Conservation (phyloP, 2,329 filamentous ascomycete genomes). For the Neodidymelliopsis sp. region DNA sequence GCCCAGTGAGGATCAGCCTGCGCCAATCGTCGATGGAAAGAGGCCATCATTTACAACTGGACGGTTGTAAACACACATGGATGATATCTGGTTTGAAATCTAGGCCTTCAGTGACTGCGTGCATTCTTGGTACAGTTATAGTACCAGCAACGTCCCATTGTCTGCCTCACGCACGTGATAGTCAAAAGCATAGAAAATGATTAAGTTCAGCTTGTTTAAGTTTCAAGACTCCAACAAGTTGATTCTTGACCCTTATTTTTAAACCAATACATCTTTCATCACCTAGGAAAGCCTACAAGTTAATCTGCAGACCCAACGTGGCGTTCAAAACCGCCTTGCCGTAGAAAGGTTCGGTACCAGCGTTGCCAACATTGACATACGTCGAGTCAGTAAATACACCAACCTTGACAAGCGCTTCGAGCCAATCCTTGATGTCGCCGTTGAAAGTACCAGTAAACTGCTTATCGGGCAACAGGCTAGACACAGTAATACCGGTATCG, state of each 20-base stretch:
- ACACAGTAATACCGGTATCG: conserved; percentile 55
- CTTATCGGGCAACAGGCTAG: conserved; percentile 47
- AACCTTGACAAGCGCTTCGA: conserved; percentile 48
- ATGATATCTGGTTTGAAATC: not conserved
- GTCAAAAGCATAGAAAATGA: no score
- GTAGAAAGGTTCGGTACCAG: conserved; percentile 39
- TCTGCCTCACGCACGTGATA: no score
- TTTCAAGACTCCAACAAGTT: no score
- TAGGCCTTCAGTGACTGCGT: not conserved
- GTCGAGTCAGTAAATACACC: conserved; percentile 48
- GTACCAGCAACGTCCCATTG: no score
- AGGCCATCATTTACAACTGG: conserved; percentile 1
- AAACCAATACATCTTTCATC: no score
- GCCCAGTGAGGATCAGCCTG: conserved; percentile 19
- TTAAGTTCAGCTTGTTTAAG: no score
- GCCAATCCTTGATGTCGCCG: conserved; percentile 55
- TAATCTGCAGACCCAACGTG: conserved; percentile 31
- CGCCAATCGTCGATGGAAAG: conserved; percentile 19
- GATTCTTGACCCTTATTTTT: no score
- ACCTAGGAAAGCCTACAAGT: conserved; percentile 25
- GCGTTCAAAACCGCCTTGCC: conserved; percentile 31
- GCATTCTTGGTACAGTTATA: no score
- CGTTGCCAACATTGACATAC: conserved; percentile 56
- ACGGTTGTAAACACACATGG: not conserved
- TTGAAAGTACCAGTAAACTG: conserved; percentile 50